phyloP scores from a whole-genome alignment of 306 rosid genomes.

The Casuarina equisetifolia region DNA sequence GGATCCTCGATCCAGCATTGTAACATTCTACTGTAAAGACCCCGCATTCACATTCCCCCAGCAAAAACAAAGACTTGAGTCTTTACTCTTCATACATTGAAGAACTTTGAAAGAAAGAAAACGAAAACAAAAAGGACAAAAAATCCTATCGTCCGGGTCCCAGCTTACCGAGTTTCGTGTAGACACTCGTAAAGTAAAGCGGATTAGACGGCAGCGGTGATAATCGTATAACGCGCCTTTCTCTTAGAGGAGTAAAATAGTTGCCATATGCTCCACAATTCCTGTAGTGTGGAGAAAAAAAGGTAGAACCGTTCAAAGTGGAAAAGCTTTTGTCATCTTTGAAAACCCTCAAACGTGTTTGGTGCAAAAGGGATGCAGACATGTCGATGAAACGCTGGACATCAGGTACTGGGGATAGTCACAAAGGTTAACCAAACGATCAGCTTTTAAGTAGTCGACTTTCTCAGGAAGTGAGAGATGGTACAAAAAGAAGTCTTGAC shows the following conservation, averaged over 20 bases:
- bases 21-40: not conserved
- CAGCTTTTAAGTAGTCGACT: not conserved
- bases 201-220: no score
- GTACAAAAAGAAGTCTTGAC: not conserved
- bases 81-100: not conserved
- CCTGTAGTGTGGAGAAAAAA: no score
- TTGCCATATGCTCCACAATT: no score
- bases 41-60: not conserved
- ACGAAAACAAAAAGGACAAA: no score
- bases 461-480: conserved; percentile 19
- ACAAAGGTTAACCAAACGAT: not conserved
- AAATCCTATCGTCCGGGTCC: no score
- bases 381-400: no score
- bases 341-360: not conserved
- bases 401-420: not conserved
- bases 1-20: not conserved
- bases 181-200: not conserved
- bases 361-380: no score
- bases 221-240: no score
- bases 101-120: no score
- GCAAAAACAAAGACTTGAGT: not conserved
- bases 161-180: no score
- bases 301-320: not conserved
- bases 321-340: not conserved
- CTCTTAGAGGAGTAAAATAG: no score